Evolutionary conservation across 2,329 filamentous ascomycete species (phyloP).

Genomic region (Aspergillus sp.): DNA sequence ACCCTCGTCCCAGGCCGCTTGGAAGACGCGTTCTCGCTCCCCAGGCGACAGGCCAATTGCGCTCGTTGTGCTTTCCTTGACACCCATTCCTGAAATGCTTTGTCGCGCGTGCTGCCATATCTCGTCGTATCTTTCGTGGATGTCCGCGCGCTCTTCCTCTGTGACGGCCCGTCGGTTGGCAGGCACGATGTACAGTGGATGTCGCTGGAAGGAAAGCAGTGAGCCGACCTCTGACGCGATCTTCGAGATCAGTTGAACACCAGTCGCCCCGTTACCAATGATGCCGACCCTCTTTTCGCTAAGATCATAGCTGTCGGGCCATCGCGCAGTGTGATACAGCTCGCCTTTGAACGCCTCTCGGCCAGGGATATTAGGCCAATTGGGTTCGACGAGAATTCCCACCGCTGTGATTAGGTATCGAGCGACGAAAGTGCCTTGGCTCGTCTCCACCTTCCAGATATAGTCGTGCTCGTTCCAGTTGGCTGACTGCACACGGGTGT

Average conservation of each 20-base stretch:
- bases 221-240: slow-evolving; percentile 32
- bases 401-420: slow-evolving; percentile 45
- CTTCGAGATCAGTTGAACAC: slow-evolving; percentile 34
- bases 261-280: slow-evolving; percentile 41
- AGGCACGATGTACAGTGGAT: slow-evolving; percentile 44
- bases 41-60: background rate
- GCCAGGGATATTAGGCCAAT: slow-evolving; percentile 43
- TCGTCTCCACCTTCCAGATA: slow-evolving; percentile 37
- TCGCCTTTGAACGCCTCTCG: slow-evolving; percentile 46
- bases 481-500: slow-evolving; percentile 42
- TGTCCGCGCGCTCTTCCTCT: slow-evolving; percentile 29
- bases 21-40: background rate
- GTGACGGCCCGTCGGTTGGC: slow-evolving; percentile 33
- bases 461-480: slow-evolving; percentile 36
- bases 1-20: slow-evolving; percentile 3
- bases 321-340: slow-evolving; percentile 42
- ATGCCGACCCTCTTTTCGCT: slow-evolving; percentile 47
- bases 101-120: slow-evolving; percentile 7
- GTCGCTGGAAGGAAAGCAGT: slow-evolving; percentile 40
- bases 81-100: slow-evolving; percentile 19
- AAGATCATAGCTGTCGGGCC: background rate
- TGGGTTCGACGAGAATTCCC: slow-evolving; percentile 44
- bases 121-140: slow-evolving; percentile 15
- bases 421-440: slow-evolving; percentile 28
- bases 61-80: slow-evolving; percentile 6